Evolutionary conservation across 2,329 filamentous ascomycete species (phyloP).

Genomic region (Beauveria australis): DNA sequence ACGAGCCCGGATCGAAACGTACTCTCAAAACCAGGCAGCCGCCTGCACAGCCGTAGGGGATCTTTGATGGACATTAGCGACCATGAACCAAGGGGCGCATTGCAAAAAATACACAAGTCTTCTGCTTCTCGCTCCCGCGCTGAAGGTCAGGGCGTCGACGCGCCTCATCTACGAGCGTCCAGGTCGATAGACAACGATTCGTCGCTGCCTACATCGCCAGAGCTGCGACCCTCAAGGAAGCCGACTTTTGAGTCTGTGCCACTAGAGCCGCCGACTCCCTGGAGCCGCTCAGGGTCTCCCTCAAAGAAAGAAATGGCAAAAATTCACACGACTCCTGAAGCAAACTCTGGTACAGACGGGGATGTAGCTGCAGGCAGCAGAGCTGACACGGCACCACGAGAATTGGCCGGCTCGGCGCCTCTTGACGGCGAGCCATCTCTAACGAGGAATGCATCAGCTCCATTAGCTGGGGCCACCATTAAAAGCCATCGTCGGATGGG

Average conservation of each 20-base stretch:
- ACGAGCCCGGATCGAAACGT: constrained; percentile 24
- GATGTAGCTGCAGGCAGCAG: not conserved
- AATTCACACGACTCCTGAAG: not conserved
- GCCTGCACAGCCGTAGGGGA: constrained; percentile 26
- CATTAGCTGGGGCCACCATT: constrained; percentile 36
- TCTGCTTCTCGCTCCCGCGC: constrained; percentile 20
- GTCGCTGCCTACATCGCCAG: constrained; percentile 44
- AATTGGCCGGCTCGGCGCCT: constrained; percentile 13
- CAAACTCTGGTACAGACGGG: not conserved
- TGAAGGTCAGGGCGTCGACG: constrained; percentile 40
- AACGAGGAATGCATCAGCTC: constrained; percentile 24
- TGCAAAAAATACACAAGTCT: constrained; percentile 16
- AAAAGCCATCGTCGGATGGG: constrained; percentile 41
- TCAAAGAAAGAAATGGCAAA: constrained; percentile 26
- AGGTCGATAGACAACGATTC: constrained; percentile 37
- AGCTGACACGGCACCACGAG: constrained; percentile 5
- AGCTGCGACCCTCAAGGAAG: constrained; percentile 38
- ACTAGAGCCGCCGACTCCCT: constrained; percentile 54
- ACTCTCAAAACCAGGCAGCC: constrained; percentile 22
- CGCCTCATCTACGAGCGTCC: constrained; percentile 30
- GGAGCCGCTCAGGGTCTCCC: constrained; percentile 57
- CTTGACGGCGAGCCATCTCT: constrained; percentile 12
- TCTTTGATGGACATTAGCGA: constrained; percentile 34
- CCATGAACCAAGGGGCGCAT: constrained; percentile 24
- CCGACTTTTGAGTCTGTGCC: constrained; percentile 48